Evolutionary conservation across 441 rosid genomes (phyloP).

Genomic region (Syzygium syzygioides): DNA sequence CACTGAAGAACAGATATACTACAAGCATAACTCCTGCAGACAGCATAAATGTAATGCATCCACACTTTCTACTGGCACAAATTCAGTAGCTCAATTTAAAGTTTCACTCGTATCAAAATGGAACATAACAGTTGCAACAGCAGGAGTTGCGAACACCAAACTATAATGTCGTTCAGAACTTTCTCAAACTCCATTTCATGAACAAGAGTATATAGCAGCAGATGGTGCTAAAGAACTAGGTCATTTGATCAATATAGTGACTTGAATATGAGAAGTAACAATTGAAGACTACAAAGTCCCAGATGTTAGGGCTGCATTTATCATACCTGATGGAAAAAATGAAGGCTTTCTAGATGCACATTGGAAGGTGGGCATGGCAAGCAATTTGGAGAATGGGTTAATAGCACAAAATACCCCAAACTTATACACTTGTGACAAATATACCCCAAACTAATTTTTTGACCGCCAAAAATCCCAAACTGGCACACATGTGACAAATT

Average conservation of each 20-base stretch:
- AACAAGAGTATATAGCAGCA: not conserved
- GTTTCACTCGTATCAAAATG: not conserved
- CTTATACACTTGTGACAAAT: no score
- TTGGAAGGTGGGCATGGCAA: not conserved
- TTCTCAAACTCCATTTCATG: not conserved
- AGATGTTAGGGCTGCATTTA: not conserved
- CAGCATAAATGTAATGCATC: not conserved
- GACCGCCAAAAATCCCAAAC: no score
- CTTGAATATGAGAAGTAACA: not conserved
- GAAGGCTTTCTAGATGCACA: not conserved
- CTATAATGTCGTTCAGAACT: not conserved
- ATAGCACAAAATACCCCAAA: no score
- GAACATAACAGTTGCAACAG: not conserved
- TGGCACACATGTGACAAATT: no score
- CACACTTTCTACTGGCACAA: not conserved
- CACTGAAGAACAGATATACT: not conserved
- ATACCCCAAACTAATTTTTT: no score
- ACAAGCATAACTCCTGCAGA: not conserved
- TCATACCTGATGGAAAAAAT: not conserved
- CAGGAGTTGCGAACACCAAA: not conserved
- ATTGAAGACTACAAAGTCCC: not conserved
- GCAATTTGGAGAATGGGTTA: not conserved
- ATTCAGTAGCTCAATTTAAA: not conserved
- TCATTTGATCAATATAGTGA: not conserved
- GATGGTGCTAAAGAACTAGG: not conserved